phyloP scores from a whole-genome alignment of 1,284 basidiomycete species.

The Schizophyllum commune region DNA sequence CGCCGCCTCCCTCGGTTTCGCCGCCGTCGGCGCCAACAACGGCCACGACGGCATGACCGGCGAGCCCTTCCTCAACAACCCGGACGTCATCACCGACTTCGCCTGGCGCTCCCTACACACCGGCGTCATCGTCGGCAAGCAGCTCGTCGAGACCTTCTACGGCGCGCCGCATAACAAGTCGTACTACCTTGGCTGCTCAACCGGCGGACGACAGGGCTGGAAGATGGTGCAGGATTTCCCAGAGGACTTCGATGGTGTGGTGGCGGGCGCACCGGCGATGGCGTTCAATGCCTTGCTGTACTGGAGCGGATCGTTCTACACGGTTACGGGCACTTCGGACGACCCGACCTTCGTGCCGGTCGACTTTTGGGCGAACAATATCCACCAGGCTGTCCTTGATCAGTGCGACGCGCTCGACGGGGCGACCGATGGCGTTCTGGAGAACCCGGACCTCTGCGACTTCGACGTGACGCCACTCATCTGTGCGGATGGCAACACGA shows the following conservation, averaged over 20 bases:
- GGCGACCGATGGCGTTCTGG: slow-evolving; percentile 23
- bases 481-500: slow-evolving; percentile 7
- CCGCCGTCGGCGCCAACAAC: slow-evolving; percentile 20
- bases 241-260: slow-evolving; percentile 25
- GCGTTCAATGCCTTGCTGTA: slow-evolving; percentile 14
- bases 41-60: slow-evolving; percentile 21
- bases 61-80: slow-evolving; percentile 14
- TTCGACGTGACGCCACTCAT: slow-evolving; percentile 19
- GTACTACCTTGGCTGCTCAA: slow-evolving; percentile 23
- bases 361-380: slow-evolving; percentile 12
- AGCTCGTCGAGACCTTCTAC: slow-evolving; percentile 18
- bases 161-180: slow-evolving; percentile 11
- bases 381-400: slow-evolving; percentile 19
- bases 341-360: slow-evolving; percentile 12
- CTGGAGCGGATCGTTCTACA: slow-evolving; percentile 5
- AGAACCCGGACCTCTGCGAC: slow-evolving; percentile 20
- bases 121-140: slow-evolving; percentile 17
- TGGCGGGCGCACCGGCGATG: slow-evolving; percentile 23
- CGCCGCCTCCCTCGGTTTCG: slow-evolving; percentile 16
- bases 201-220: slow-evolving; percentile 21
- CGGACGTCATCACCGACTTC: slow-evolving; percentile 21
- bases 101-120: slow-evolving; percentile 20
- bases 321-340: slow-evolving; percentile 4
- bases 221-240: slow-evolving; percentile 17
- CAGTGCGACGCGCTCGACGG: slow-evolving; percentile 31